Base-by-base conservation (phyloP, 352 stramenopile species). In the Globisporangium spiculum region DNA sequence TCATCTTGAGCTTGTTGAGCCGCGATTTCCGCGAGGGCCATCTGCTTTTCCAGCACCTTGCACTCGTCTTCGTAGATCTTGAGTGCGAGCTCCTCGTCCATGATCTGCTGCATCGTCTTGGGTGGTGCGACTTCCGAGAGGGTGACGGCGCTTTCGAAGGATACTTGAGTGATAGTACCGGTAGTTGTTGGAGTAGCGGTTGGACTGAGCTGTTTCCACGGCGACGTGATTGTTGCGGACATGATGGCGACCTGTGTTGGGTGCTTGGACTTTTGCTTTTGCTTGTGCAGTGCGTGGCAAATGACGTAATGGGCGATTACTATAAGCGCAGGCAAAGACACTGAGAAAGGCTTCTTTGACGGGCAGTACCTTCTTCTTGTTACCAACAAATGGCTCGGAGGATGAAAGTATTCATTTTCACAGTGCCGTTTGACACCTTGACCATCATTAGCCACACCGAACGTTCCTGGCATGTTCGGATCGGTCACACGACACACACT, bases 41-140 rank as follows among this genome's bases (percentile, higher is more conserved):
- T 55, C 5, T 34, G 57, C 62, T 50, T 73, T 63, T 53, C 46
- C 8, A 58, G 26, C 12, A 22, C 66, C 24, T 66, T 52, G 26
- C 75, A 52, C 32, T 83, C 76, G 34, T 73, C 53, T 38, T 83
- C 69, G 6, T 80, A 66, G 46, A 89, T 65, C 63, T 86, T 72
- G 18, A 66, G 63, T 3, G 80, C 80, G 34, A 91, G 65, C 62
- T 88, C 78, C 65, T 88, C 82, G 69, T 91, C 82, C 74, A 89
- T 82, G 67, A 91, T 88, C 60, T 91, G 77, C 74, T 88, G 82
- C 34, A 89, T 71, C 32, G 65, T 86, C 14, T 36, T 34, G 14
- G 30, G 55, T 4, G 55, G 48, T 22, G 55, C 38, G 55, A 26
- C 55, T 61, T 36, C 2, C 16, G 54, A 41, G 26, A 60, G n/a